phyloP scores from a whole-genome alignment of 75 land plant species.

The Sequoia sempervirens region DNA sequence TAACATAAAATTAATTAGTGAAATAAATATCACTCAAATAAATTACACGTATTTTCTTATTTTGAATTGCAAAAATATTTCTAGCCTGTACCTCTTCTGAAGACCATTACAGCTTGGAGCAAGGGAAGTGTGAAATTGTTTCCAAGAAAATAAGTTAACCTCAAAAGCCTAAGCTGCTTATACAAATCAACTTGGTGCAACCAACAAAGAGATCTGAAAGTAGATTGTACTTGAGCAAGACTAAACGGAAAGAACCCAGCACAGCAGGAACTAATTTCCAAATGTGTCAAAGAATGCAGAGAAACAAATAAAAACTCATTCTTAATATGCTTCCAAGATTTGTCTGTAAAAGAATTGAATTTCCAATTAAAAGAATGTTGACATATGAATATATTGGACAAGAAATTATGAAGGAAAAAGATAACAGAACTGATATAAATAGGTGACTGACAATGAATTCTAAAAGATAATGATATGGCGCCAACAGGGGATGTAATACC shows the following conservation, averaged over 20 bases:
- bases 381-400: not conserved
- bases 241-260: not conserved
- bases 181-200: not conserved
- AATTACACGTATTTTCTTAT: not conserved
- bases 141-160: not conserved
- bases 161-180: not conserved
- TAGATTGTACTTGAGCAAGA: not conserved
- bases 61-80: not conserved
- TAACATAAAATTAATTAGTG: not conserved
- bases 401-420: not conserved
- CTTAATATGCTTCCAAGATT: not conserved
- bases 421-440: not conserved
- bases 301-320: too few relatives aligned
- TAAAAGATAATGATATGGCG: too few relatives aligned
- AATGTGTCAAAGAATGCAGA: not conserved
- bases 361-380: slow-evolving; percentile 5
- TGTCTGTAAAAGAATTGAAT: slow-evolving; percentile 3
- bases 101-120: not conserved
- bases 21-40: too few relatives aligned
- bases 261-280: not conserved
- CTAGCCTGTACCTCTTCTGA: not conserved
- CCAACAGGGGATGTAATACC: not conserved
- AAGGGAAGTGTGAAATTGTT: not conserved
- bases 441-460: slow-evolving; percentile 3
- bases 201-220: not conserved